Evolutionary conservation across 2,329 filamentous ascomycete species (phyloP).

Genomic region (Aspergillus costaricaensis): DNA sequence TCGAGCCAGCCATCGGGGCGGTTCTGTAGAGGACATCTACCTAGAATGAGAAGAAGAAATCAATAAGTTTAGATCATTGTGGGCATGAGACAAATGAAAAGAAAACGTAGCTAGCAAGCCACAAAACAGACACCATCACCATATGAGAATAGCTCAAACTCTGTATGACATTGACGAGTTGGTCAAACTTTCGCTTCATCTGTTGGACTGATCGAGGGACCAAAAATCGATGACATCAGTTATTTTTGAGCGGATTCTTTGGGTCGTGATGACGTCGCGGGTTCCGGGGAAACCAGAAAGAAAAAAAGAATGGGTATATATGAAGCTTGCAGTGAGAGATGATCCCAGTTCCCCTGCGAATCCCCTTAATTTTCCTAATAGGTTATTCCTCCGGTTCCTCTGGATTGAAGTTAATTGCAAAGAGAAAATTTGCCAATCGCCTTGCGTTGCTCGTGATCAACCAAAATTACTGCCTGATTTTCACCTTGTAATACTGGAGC

Average conservation of each 20-base stretch:
- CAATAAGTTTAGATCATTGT: background rate
- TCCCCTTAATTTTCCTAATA: background rate
- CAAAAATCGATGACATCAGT: constrained; percentile 24
- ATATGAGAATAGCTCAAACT: constrained; percentile 8
- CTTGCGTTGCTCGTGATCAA: constrained; percentile 10
- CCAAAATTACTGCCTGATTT: constrained; percentile 4
- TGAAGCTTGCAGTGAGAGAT: background rate
- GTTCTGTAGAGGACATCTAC: background rate
- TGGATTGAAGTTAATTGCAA: constrained; percentile 5
- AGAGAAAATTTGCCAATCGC: constrained; percentile 1
- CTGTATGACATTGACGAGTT: constrained; percentile 1
- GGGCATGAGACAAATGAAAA: background rate
- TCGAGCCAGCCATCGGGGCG: background rate
- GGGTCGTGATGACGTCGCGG: constrained; percentile 23
- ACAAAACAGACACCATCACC: background rate
- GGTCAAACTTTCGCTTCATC: background rate
- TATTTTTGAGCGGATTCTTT: background rate
- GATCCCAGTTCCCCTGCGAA: background rate
- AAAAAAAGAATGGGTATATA: background rate
- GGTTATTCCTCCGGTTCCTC: constrained; percentile 7
- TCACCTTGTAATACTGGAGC: background rate
- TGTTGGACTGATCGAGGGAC: background rate
- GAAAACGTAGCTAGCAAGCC: background rate
- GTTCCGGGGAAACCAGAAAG: constrained; percentile 5
- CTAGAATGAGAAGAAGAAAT: background rate